Conservation (phyloP, 2,329 filamentous ascomycete genomes). For the Calycina marina region DNA sequence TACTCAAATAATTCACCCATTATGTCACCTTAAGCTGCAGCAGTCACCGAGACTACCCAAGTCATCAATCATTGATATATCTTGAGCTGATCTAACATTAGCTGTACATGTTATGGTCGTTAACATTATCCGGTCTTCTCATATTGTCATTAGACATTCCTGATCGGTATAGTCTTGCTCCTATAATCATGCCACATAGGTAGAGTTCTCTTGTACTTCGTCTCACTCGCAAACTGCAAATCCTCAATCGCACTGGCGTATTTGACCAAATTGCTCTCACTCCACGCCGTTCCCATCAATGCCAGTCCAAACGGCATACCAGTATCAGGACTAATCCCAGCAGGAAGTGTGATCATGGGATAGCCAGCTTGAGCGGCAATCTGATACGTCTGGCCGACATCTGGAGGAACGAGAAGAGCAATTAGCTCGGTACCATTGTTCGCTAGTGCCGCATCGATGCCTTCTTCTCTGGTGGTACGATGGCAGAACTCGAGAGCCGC, state of each 20-base stretch:
- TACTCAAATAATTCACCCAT: too few relatives aligned
- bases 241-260: conserved; percentile 50
- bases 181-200: too few relatives aligned
- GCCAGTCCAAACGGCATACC: conserved; percentile 49
- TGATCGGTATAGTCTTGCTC: too few relatives aligned
- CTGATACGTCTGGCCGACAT: conserved; percentile 53
- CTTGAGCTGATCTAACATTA: too few relatives aligned
- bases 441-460: conserved; percentile 53
- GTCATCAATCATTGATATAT: too few relatives aligned
- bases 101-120: too few relatives aligned
- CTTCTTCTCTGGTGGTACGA: conserved; percentile 42
- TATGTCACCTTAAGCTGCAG: too few relatives aligned
- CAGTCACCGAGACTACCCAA: too few relatives aligned
- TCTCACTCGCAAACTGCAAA: too few relatives aligned
- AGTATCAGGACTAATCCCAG: conserved; percentile 34
- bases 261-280: conserved; percentile 40
- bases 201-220: too few relatives aligned
- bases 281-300: conserved; percentile 46
- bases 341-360: conserved; percentile 55
- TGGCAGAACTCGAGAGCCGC: conserved; percentile 49
- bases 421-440: conserved; percentile 32
- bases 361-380: conserved; percentile 65
- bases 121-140: too few relatives aligned
- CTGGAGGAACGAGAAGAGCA: conserved; percentile 52
- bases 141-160: too few relatives aligned